Percentiles rank a stretch among this genome's conserved stretches.
These are phyloP conservation scores for Suillus placidus DNA, from an alignment of 768 basidiomycete genomes.

Conservation along the genomic window DNA sequence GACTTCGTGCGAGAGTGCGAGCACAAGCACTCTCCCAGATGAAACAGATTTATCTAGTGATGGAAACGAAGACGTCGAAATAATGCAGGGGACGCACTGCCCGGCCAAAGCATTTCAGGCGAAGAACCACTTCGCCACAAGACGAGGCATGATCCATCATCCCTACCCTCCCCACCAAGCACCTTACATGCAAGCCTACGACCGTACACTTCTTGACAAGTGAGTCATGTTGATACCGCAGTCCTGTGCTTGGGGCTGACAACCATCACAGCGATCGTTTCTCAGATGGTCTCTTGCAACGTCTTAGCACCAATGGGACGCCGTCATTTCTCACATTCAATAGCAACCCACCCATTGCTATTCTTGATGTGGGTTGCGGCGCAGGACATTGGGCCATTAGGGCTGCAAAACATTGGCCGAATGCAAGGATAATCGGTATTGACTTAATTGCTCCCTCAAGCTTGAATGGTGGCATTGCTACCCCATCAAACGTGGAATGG, in stretches of 20 bases:
- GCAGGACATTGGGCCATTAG: slow-evolving; percentile 67
- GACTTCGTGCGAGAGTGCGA: not conserved
- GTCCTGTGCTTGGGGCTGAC: slow-evolving; percentile 8
- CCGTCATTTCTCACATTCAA: slow-evolving; percentile 64
- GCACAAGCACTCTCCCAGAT: not conserved
- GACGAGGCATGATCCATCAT: slow-evolving; percentile 51
- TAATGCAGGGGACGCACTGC: not conserved
- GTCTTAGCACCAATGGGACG: slow-evolving; percentile 52
- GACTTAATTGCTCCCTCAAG: slow-evolving; percentile 53
- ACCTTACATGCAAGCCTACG: slow-evolving; percentile 71
- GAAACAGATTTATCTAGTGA: not conserved
- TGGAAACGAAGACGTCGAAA: not conserved
- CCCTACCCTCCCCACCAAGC: slow-evolving; percentile 50
- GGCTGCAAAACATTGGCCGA: slow-evolving; percentile 64
- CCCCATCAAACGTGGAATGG: slow-evolving; percentile 48
- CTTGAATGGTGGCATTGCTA: slow-evolving; percentile 38
- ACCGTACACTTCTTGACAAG: slow-evolving; percentile 59
- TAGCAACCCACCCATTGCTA: slow-evolving; percentile 50
- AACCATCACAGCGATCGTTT: slow-evolving; percentile 56
- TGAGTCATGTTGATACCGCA: slow-evolving; percentile 34
- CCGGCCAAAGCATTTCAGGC: slow-evolving; percentile 26
- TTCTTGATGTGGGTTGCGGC: slow-evolving; percentile 81
- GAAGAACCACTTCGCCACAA: slow-evolving; percentile 26
- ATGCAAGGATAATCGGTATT: slow-evolving; percentile 61
- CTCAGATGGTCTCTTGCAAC: slow-evolving; percentile 53